Percentiles rank a stretch among this genome's conserved stretches.
These are phyloP conservation scores for Rhizopogon rudus DNA, from an alignment of 768 basidiomycete species.

Conservation along the genomic window DNA sequence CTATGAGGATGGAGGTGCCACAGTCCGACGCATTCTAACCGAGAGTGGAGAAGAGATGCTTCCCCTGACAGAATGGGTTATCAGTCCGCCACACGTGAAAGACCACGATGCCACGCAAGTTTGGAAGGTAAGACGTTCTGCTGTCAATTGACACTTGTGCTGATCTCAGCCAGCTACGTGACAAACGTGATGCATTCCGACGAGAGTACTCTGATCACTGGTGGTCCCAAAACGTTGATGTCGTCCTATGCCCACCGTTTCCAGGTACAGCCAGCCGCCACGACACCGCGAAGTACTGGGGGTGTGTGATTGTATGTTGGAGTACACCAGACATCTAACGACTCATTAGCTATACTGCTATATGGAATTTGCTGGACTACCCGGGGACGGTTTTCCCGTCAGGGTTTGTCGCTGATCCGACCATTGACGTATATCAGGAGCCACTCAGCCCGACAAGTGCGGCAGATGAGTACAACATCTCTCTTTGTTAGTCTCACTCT, in stretches of 20 bases:
- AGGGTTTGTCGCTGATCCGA: conserved; percentile 10
- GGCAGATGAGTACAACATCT: conserved; percentile 18
- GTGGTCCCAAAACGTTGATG: conserved; percentile 32
- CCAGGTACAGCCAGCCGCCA: conserved; percentile 32
- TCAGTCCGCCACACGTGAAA: conserved; percentile 21
- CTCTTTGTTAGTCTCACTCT: conserved; percentile 10
- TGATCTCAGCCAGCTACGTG: conserved; percentile 14
- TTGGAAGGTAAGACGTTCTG: conserved; percentile 29
- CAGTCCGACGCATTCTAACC: conserved; percentile 14
- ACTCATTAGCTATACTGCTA: conserved; percentile 31
- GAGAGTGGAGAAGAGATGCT: conserved; percentile 30
- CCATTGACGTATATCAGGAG: conserved; percentile 16
- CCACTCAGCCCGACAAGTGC: conserved; percentile 7
- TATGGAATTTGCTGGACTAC: conserved; percentile 41
- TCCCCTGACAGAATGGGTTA: conserved; percentile 33
- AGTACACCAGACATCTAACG: conserved; percentile 5
- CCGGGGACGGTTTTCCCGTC: conserved; percentile 35
- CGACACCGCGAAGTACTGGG: conserved; percentile 31
- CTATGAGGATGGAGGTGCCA: conserved; percentile 34
- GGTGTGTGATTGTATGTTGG: conserved; percentile 13
- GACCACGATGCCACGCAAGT: conserved; percentile 18
- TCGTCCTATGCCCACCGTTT: conserved; percentile 30
- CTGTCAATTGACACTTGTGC: conserved; percentile 15
- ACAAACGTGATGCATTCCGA: conserved; percentile 26
- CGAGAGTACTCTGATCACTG: conserved; percentile 28